Conservation (phyloP, 768 basidiomycete genomes). For the Russula vinacea region DNA sequence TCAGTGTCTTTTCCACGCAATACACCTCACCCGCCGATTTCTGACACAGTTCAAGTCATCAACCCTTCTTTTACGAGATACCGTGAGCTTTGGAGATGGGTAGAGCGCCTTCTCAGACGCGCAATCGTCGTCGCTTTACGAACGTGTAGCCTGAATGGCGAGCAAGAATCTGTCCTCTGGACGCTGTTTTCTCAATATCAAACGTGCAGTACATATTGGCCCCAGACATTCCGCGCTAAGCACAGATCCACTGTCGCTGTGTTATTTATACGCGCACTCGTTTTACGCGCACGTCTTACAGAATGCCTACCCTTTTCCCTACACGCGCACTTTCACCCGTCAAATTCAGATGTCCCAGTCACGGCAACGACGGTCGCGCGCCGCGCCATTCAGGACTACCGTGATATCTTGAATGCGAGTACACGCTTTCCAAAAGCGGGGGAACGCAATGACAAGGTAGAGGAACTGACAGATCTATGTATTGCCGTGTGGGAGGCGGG, state of each 20-base stretch:
- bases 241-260: constrained; percentile 69
- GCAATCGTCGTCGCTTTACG: constrained; percentile 63
- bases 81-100: constrained; percentile 85
- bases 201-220: constrained; percentile 67
- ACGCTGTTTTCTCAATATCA: constrained; percentile 59
- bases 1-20: constrained; percentile 34
- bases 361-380: constrained; percentile 60
- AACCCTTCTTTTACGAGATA: constrained; percentile 60
- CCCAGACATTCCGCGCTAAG: constrained; percentile 68
- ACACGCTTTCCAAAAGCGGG: constrained; percentile 83
- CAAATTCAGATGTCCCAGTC: constrained; percentile 28
- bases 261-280: constrained; percentile 71
- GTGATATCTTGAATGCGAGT: constrained; percentile 59
- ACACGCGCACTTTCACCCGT: constrained; percentile 14
- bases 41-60: constrained; percentile 40
- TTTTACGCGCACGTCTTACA: constrained; percentile 42
- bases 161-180: constrained; percentile 53
- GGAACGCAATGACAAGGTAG: constrained; percentile 70
- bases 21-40: constrained; percentile 34
- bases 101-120: constrained; percentile 79
- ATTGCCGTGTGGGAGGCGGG: constrained; percentile 79
- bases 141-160: constrained; percentile 39
- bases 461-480: constrained; percentile 78
- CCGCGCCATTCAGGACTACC: constrained; percentile 68
- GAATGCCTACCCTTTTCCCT: constrained; percentile 11